These are phyloP conservation scores for Acer campestre DNA, from an alignment of 345 rosid genomes.

Conservation along the genomic window DNA sequence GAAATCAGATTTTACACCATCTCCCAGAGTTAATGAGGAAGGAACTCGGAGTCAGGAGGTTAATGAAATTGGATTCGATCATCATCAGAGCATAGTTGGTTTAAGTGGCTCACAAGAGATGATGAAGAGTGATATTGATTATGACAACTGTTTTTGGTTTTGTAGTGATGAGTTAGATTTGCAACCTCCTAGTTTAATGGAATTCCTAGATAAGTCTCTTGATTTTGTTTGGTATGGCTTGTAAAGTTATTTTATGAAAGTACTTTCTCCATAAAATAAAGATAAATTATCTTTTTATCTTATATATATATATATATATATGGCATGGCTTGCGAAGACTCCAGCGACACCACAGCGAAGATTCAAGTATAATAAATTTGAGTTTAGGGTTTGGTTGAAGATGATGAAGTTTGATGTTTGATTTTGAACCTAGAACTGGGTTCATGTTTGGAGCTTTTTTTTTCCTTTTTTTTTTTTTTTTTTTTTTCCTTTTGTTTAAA, in stretches of 20 bases:
- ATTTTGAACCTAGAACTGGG: too few species aligned
- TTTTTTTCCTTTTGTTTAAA: too few species aligned
- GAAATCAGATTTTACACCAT: background rate
- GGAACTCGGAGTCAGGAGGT: background rate
- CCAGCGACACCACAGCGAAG: too few species aligned
- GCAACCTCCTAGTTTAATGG: constrained; percentile 18
- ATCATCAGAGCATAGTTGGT: background rate
- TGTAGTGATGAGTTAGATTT: constrained; percentile 11
- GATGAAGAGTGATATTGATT: background rate
- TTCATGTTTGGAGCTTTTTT: too few species aligned
- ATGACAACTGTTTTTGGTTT: constrained; percentile 24
- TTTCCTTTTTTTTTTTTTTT: too few species aligned
- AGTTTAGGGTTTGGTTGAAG: too few species aligned
- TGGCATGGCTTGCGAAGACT: too few species aligned
- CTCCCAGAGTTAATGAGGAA: background rate
- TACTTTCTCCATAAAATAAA: too few species aligned
- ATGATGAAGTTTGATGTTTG: too few species aligned
- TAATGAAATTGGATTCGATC: background rate
- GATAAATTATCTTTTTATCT: too few species aligned
- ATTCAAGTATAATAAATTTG: too few species aligned
- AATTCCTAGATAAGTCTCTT: constrained; percentile 21
- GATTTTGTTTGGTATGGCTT: constrained; percentile 23
- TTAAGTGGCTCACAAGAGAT: background rate
- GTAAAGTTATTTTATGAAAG: background rate
- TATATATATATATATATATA: too few species aligned